Percentiles rank a stretch among this genome's conserved stretches.
These are phyloP conservation scores for Aspergillus persii DNA, from an alignment of 2,329 filamentous ascomycete species.

Conservation along the genomic window DNA sequence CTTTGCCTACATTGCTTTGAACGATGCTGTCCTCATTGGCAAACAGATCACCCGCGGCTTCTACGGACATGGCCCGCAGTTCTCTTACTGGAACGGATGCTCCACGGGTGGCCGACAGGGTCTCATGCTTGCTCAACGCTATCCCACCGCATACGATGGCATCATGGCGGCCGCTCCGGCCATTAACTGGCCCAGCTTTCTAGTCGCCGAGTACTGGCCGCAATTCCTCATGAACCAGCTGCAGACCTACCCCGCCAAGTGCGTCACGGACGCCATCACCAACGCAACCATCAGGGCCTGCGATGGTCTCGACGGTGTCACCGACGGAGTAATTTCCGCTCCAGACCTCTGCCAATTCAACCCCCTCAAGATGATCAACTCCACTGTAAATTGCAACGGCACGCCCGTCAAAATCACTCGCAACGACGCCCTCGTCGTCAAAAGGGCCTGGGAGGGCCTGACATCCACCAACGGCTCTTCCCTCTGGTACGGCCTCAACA, in stretches of 20 bases:
- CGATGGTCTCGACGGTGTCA: slow-evolving; percentile 37
- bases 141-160: slow-evolving; percentile 46
- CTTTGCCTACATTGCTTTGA: slow-evolving; percentile 31
- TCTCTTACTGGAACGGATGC: slow-evolving; percentile 48
- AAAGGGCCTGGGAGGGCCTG: slow-evolving; percentile 33
- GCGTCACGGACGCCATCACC: slow-evolving; percentile 37
- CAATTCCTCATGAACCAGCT: slow-evolving; percentile 23
- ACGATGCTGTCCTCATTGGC: slow-evolving; percentile 35
- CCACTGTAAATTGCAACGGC: slow-evolving; percentile 17
- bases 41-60: slow-evolving; percentile 25
- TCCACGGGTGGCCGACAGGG: slow-evolving; percentile 48
- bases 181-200: slow-evolving; percentile 7
- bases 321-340: slow-evolving; percentile 28
- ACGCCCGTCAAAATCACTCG: slow-evolving; percentile 23
- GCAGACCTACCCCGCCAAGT: slow-evolving; percentile 19
- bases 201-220: slow-evolving; percentile 22
- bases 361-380: slow-evolving; percentile 19
- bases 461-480: slow-evolving; percentile 16
- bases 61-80: slow-evolving; percentile 31
- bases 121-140: slow-evolving; percentile 43
- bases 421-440: slow-evolving; percentile 28
- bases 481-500: slow-evolving; percentile 35
- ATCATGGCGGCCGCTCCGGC: slow-evolving; percentile 45
- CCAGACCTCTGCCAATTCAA: slow-evolving; percentile 22
- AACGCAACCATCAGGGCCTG: slow-evolving; percentile 35